phyloP scores from a whole-genome alignment of 169 alveolate genomes.

The Perkinsus olseni region DNA sequence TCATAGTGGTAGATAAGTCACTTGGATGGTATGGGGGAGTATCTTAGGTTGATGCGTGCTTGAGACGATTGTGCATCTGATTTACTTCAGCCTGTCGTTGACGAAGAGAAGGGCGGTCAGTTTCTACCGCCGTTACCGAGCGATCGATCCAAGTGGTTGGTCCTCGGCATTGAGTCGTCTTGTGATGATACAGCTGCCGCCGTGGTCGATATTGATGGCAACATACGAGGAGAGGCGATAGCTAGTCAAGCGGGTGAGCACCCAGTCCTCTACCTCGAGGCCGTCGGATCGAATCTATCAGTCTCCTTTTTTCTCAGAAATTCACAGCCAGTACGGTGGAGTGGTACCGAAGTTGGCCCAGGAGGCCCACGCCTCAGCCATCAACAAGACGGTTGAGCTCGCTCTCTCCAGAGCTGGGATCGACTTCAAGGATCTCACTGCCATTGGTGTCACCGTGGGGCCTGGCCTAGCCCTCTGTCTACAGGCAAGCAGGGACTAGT shows the following conservation, averaged over 20 bases:
- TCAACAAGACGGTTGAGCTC: neutral
- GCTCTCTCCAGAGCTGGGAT: neutral
- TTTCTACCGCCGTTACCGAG: too few species aligned
- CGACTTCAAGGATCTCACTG: neutral
- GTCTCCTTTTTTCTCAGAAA: too few species aligned
- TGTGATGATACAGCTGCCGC: conserved; percentile 28
- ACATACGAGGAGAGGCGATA: neutral
- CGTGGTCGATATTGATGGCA: conserved; percentile 7
- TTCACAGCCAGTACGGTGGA: conserved; percentile 9
- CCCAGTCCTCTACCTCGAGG: too few species aligned
- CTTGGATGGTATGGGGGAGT: too few species aligned
- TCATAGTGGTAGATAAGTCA: too few species aligned
- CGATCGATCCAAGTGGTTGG: too few species aligned
- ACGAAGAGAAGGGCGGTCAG: too few species aligned
- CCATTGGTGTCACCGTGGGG: conserved; percentile 18
- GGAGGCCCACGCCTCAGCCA: neutral
- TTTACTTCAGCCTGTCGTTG: too few species aligned
- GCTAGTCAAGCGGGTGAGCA: neutral
- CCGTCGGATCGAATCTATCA: too few species aligned
- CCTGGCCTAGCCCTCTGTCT: conserved; percentile 21
- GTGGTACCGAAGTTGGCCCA: conserved; percentile 9
- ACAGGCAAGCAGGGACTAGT: too few species aligned
- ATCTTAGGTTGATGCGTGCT: too few species aligned
- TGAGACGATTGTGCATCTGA: too few species aligned
- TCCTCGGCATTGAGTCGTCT: neutral